Base-by-base conservation (phyloP, 2,329 filamentous ascomycete species). In the Mycosphaerella arachidis region DNA sequence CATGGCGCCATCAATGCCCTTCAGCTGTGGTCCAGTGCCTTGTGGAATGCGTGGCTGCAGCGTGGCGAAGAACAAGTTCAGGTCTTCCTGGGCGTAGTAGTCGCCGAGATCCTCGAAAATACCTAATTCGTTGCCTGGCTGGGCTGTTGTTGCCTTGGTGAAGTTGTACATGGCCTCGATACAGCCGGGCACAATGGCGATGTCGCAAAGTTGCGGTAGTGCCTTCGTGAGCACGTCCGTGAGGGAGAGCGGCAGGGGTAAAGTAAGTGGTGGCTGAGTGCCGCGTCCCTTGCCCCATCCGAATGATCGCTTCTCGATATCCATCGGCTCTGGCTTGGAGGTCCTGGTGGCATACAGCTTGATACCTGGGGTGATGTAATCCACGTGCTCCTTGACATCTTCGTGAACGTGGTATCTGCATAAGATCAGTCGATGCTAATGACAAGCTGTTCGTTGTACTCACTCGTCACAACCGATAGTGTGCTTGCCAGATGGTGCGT, bases 281-380 rank as follows among this genome's bases (percentile, higher is more conserved):
- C 30, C 31, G 24, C 53, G 58, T 12, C 63, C 58, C 29, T 59
- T 59, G 30, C 65, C 60, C 30, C 43, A 56, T 27, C 59, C 62
- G 48, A 64, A 64, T 13, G 58, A 57, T 20, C 61, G 62, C 58
- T 62, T 67, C 53, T 67, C 63, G 29, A 67, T 48, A 12, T 64
- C 63, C 48, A 48, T 33, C 40, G 20, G 48, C 37, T 24, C 24
- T 48, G 69, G 69, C 24, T 59, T 53, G 18, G 51, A 54, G 53
- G 33, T 57, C 13, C 48, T 53, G 27, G 56, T 48, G n/a, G 62
- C 60, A 48, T 61, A 57, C 20, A 84, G 74, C 61, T 80, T 81
- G 64, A 82, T 79, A 6, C 81, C 81, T 0, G 82, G 82, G 0
- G 78, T 83, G 33, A 85, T 78, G 67, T 83, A 84, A 71, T 84